phyloP scores from a whole-genome alignment of 2,329 filamentous ascomycete species.

The Verticillium nubilum region DNA sequence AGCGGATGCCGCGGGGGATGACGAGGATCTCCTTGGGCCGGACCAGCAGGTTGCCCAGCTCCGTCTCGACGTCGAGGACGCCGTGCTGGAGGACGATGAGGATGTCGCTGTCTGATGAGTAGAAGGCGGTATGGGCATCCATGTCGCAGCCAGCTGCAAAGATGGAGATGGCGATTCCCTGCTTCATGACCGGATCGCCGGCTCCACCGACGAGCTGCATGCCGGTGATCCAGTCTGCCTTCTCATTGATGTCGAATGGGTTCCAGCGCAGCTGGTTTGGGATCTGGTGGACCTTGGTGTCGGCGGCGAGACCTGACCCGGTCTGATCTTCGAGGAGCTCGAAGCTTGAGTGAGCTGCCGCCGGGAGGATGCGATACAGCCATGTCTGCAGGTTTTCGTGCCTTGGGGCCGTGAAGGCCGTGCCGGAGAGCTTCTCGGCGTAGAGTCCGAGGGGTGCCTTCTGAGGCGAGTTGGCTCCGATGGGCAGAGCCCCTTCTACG shows the following conservation, averaged over 20 bases:
- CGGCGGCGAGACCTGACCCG: constrained; percentile 31
- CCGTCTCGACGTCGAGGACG: constrained; percentile 58
- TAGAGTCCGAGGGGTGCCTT: constrained; percentile 65
- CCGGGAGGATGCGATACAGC: constrained; percentile 54
- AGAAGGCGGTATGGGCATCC: constrained; percentile 62
- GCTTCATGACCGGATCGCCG: constrained; percentile 66
- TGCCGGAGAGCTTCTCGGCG: constrained; percentile 60
- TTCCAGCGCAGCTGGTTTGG: constrained; percentile 85
- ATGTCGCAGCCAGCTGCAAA: constrained; percentile 66
- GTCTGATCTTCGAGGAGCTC: constrained; percentile 8
- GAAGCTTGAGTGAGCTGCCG: constrained; percentile 41
- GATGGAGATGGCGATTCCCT: constrained; percentile 62
- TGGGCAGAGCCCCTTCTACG: constrained; percentile 58
- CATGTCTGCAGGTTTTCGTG: constrained; percentile 54
- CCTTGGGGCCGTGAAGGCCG: constrained; percentile 54
- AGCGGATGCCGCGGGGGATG: constrained; percentile 56
- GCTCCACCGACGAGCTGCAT: constrained; percentile 62
- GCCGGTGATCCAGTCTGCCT: constrained; percentile 33
- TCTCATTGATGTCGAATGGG: constrained; percentile 58
- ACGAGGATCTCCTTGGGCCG: constrained; percentile 61
- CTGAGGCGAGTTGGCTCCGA: constrained; percentile 66
- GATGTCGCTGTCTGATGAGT: constrained; percentile 64
- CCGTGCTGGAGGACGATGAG: constrained; percentile 63
- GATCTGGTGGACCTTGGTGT: constrained; percentile 60
- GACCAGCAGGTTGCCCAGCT: constrained; percentile 55